Conservation (phyloP, 1,139 yeast species). For the Hemisphaericaspora xylanilytica region DNA sequence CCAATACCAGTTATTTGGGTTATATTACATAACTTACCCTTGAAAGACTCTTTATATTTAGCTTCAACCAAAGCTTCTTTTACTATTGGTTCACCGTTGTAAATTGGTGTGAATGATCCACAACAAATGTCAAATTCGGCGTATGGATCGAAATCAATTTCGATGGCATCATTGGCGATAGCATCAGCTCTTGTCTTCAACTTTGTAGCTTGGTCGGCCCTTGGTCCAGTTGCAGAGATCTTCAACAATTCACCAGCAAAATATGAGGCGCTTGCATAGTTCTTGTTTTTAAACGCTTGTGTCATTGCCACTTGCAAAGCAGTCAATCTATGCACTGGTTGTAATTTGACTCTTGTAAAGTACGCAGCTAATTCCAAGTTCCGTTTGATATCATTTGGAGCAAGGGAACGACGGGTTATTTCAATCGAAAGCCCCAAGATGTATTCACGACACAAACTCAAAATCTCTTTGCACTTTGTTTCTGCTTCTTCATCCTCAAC, state of each 20-base stretch:
- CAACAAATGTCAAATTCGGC: conserved; percentile 92
- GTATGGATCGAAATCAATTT: conserved; percentile 87
- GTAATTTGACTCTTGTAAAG: conserved; percentile 82
- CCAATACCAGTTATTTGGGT: conserved; percentile 81
- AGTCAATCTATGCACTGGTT: conserved; percentile 70
- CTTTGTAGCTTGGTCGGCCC: conserved; percentile 86
- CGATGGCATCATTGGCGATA: conserved; percentile 79
- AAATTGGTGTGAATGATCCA: conserved; percentile 82
- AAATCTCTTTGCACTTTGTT: conserved; percentile 66
- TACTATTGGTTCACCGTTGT: conserved; percentile 66
- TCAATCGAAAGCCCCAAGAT: conserved; percentile 90
- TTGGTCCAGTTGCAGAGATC: conserved; percentile 66
- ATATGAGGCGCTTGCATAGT: conserved; percentile 82
- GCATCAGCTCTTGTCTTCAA: conserved; percentile 78
- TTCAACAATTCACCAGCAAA: conserved; percentile 84
- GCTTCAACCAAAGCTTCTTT: conserved; percentile 92
- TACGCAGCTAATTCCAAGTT: conserved; percentile 94
- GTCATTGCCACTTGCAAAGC: conserved; percentile 96
- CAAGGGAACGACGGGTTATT: conserved; percentile 77
- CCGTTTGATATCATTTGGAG: conserved; percentile 69
- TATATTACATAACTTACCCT: conserved; percentile 76
- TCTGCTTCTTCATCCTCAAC: conserved; percentile 77
- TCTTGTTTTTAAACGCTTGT: conserved; percentile 83
- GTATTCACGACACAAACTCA: conserved; percentile 81
- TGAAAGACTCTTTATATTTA: conserved; percentile 69